Conservation (phyloP, 106 monocot species). For the Narthecium ossifragum region DNA sequence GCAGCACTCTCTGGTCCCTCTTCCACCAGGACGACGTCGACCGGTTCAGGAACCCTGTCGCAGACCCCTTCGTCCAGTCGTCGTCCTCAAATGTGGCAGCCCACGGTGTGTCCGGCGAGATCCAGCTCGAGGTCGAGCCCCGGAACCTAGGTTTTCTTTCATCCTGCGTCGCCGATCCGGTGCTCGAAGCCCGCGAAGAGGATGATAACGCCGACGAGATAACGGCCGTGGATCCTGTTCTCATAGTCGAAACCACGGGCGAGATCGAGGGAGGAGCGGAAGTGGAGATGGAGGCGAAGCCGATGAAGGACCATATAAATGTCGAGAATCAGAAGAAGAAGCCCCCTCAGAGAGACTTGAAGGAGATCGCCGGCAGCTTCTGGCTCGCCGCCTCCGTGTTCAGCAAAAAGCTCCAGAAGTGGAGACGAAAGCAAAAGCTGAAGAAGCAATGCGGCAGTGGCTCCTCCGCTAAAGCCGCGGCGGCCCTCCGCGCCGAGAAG, state of each 20-base stretch:
- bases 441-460: conserved; percentile 17
- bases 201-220: neutral
- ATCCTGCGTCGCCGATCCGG: neutral
- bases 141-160: neutral
- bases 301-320: conserved; percentile 32
- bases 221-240: neutral
- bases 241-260: neutral
- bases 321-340: conserved; percentile 19
- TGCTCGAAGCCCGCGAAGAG: neutral
- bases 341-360: conserved; percentile 7
- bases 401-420: conserved; percentile 76
- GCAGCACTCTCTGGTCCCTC: conserved; percentile 40
- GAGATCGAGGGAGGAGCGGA: conserved; percentile 15
- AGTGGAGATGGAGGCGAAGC: conserved; percentile 7
- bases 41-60: neutral
- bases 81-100: no score
- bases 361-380: conserved; percentile 44
- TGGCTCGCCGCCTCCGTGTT: conserved; percentile 62
- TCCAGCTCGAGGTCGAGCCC: neutral
- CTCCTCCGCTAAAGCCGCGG: neutral
- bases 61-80: neutral
- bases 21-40: conserved; percentile 44
- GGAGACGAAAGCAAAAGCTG: conserved; percentile 46
- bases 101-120: neutral
- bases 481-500: conserved; percentile 10